Conservation (phyloP, 352 stramenopile genomes). For the Albugo candida region DNA sequence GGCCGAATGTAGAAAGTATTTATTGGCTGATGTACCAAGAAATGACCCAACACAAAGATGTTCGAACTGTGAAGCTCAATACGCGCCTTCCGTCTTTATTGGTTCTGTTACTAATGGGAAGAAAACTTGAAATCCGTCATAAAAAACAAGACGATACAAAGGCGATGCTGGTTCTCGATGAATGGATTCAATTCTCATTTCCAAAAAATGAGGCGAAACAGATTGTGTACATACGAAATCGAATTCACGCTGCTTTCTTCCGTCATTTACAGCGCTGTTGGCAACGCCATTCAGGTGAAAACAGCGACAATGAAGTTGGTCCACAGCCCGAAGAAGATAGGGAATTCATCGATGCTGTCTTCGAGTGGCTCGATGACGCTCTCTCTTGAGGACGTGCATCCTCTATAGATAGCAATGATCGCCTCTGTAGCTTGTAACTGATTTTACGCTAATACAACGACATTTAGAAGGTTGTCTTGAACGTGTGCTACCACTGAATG, state of each 20-base stretch:
- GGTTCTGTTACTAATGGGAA: conserved; percentile 38
- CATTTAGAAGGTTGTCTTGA: no score
- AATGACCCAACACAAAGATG: conserved; percentile 67
- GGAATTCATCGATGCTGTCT: no score
- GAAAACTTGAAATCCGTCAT: conserved; percentile 13
- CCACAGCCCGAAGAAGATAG: no score
- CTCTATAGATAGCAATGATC: no score
- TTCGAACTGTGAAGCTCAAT: conserved; percentile 41
- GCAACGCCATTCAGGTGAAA: no score
- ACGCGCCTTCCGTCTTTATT: conserved; percentile 42
- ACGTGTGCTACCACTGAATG: no score
- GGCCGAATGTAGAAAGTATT: conserved; percentile 11
- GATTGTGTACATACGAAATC: conserved; percentile 28
- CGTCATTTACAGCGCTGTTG: conserved; percentile 30
- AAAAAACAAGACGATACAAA: conserved; percentile 12
- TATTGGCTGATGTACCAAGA: conserved; percentile 70
- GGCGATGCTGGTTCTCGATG: conserved; percentile 39
- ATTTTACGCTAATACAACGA: no score
- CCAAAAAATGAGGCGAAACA: conserved; percentile 14
- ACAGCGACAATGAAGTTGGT: no score
- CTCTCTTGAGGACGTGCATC: no score
- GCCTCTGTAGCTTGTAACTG: no score
- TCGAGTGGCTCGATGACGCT: no score
- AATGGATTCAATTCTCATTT: conserved; percentile 57
- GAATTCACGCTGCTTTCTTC: conserved; percentile 36